These are phyloP conservation scores for Psophocarpus tetragonolobus DNA, from an alignment of 306 rosid genomes.

Conservation along the genomic window DNA sequence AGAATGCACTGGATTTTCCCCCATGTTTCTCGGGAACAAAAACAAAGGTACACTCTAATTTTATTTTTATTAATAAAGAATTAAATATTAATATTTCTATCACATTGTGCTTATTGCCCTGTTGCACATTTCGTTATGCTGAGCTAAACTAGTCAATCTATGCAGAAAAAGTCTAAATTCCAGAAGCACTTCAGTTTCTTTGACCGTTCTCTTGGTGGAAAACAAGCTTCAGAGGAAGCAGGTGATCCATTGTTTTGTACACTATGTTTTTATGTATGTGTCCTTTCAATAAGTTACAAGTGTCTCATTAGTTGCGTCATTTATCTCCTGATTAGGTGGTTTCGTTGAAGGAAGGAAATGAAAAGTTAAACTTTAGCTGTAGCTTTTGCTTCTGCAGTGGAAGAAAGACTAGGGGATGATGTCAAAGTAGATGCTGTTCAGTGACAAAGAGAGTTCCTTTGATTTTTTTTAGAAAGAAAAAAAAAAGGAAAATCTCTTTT, in stretches of 20 bases:
- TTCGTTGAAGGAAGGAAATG: conserved; percentile 53
- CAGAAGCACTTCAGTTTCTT: conserved; percentile 57
- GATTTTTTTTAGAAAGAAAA: background rate
- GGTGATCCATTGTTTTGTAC: conserved; percentile 42
- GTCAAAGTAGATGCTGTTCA: conserved; percentile 38
- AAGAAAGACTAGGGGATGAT: conserved; percentile 36
- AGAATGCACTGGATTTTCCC: conserved; percentile 51
- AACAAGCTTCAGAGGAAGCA: conserved; percentile 57
- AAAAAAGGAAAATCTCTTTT: conserved; percentile 8
- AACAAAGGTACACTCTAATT: conserved; percentile 50
- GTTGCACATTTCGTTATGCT: conserved; percentile 4
- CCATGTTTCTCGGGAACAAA: conserved; percentile 70
- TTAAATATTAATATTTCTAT: background rate
- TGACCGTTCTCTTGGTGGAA: conserved; percentile 47
- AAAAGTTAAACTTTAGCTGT: conserved; percentile 12
- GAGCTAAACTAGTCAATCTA: conserved; percentile 11
- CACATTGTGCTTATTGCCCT: background rate
- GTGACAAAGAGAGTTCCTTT: conserved; percentile 37
- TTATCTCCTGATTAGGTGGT: conserved; percentile 43
- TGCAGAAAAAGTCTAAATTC: conserved; percentile 60
- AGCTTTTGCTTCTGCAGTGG: conserved; percentile 31
- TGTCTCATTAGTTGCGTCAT: conserved; percentile 22
- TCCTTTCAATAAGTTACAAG: background rate
- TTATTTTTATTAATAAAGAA: no score
- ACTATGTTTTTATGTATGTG: background rate